phyloP scores from a whole-genome alignment of 495 filamentous ascomycete genomes.

The Penicillium steckii region DNA sequence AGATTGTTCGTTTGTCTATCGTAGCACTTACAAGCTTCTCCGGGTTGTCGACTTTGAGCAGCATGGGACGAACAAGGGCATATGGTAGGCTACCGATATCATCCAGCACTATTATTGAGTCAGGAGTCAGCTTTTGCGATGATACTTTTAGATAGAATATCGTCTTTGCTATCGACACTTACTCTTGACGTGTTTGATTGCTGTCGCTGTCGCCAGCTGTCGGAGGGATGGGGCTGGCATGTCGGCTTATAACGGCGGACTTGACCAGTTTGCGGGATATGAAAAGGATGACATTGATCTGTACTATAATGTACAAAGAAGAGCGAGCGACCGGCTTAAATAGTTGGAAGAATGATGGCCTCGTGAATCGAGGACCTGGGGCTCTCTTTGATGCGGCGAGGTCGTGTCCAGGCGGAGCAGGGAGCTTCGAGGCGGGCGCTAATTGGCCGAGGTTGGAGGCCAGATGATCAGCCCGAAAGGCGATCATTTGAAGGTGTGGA shows the following conservation, averaged over 20 bases:
- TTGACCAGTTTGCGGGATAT: slow-evolving; percentile 7
- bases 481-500: background rate
- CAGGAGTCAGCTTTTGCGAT: background rate
- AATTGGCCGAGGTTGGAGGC: slow-evolving; percentile 4
- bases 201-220: slow-evolving; percentile 42
- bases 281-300: slow-evolving; percentile 19
- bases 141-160: background rate
- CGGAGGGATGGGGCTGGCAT: slow-evolving; percentile 46
- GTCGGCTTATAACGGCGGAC: slow-evolving; percentile 11
- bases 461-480: background rate
- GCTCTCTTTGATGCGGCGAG: background rate
- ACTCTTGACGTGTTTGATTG: slow-evolving; percentile 48
- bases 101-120: slow-evolving; percentile 42
- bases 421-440: background rate
- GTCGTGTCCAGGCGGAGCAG: background rate
- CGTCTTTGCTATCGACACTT: slow-evolving; percentile 11
- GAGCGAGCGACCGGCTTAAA: background rate
- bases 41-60: slow-evolving; percentile 63
- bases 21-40: slow-evolving; percentile 55
- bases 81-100: slow-evolving; percentile 68
- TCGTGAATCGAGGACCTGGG: no score
- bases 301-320: slow-evolving; percentile 4
- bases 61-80: slow-evolving; percentile 54
- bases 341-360: background rate
- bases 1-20: background rate